These are phyloP conservation scores for Globisporangium rhizosaccharum DNA, from an alignment of 352 stramenopile species.

Conservation along the genomic window DNA sequence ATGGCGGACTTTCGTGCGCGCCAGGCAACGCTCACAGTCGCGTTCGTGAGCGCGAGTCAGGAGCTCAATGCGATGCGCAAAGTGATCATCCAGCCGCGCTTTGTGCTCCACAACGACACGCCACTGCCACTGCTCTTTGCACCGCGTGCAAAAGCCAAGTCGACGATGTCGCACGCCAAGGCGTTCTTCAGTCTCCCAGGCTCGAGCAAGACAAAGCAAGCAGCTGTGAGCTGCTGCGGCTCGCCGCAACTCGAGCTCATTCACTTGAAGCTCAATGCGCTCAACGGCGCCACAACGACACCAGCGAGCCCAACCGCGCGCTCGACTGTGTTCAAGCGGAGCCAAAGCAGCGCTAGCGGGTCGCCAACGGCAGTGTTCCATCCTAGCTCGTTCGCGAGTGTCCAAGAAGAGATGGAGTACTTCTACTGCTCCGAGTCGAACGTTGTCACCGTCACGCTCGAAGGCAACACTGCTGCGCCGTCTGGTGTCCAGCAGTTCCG, in stretches of 20 bases:
- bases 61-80: conserved; percentile 42
- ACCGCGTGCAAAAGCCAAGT: conserved; percentile 41
- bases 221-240: conserved; percentile 33
- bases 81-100: conserved; percentile 61
- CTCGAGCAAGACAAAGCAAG: conserved; percentile 41
- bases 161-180: conserved; percentile 52
- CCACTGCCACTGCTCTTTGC: conserved; percentile 46
- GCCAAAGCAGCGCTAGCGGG: neutral
- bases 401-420: conserved; percentile 35
- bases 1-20: conserved; percentile 53
- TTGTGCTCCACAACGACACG: conserved; percentile 60
- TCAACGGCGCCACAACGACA: conserved; percentile 42
- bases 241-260: conserved; percentile 65
- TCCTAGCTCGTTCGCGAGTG: neutral
- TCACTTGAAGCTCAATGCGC: conserved; percentile 62
- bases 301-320: conserved; percentile 9
- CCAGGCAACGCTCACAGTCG: conserved; percentile 59
- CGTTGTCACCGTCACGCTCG: conserved; percentile 55
- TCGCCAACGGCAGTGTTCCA: neutral
- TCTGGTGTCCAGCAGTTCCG: conserved; percentile 60
- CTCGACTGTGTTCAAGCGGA: conserved; percentile 17
- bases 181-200: conserved; percentile 52
- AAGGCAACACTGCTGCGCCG: conserved; percentile 42
- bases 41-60: conserved; percentile 40
- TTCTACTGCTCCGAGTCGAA: conserved; percentile 74